Conservation (phyloP, 345 rosid genomes). For the Salix udensis region DNA sequence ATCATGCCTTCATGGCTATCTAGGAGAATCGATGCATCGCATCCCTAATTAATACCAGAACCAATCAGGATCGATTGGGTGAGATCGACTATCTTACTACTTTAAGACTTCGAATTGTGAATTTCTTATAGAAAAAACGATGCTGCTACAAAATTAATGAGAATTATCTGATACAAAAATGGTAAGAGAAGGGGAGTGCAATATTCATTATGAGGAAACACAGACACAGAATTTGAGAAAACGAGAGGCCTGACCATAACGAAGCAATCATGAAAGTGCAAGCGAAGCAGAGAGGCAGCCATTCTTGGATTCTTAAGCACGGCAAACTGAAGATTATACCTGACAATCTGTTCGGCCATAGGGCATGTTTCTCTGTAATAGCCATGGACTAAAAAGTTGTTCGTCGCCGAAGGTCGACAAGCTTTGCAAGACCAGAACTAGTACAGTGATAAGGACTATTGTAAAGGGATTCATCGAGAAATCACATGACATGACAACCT, state of each 20-base stretch:
- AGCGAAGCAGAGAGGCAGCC: conserved; percentile 78
- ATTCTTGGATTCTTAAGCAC: conserved; percentile 64
- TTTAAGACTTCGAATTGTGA: not conserved
- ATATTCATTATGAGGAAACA: not conserved
- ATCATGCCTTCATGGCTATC: conserved; percentile 55
- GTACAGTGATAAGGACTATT: conserved; percentile 6
- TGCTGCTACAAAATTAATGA: no score
- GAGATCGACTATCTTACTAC: no score
- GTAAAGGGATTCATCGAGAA: conserved; percentile 27
- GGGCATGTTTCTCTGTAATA: conserved; percentile 82
- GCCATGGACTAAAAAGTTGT: conserved; percentile 37
- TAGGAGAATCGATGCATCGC: conserved; percentile 67
- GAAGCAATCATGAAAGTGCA: conserved; percentile 87
- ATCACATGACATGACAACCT: not conserved
- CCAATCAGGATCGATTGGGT: not conserved
- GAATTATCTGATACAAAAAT: no score
- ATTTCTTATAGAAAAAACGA: not conserved
- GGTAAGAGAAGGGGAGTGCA: not conserved
- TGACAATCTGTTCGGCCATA: conserved; percentile 57
- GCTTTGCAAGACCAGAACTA: conserved; percentile 26
- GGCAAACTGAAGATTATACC: conserved; percentile 50
- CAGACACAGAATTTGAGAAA: not conserved
- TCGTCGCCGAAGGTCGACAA: conserved; percentile 14
- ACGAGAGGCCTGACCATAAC: conserved; percentile 43
- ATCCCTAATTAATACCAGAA: conserved; percentile 40